Base-by-base conservation (phyloP, 2,329 filamentous ascomycete genomes). In the Arthroderma sp. region DNA sequence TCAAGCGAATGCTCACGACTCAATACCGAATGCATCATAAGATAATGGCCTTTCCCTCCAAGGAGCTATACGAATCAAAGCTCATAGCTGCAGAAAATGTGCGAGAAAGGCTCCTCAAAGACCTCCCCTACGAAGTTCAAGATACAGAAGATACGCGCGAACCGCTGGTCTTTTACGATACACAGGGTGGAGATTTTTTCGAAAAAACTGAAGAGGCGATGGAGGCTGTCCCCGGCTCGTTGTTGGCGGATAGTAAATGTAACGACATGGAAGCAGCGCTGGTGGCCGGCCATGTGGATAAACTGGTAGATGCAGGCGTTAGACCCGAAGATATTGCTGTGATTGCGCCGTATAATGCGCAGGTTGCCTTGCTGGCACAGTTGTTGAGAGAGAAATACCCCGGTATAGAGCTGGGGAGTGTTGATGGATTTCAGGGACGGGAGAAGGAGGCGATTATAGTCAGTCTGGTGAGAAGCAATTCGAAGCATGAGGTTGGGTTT, bases 11-110 rank as follows among this genome's bases (percentile, higher is more conserved):
- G 85, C 76, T 98, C 27, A 96, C 86, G 3, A 94, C 83, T 4
- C 91, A 98, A 66, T 98, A 98, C 63, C 86, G 91, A 33, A 98
- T 98, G 91, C 87, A 98, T 60, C 83, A 94, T 58, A 79, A 73
- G 44, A 96, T 98, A 56, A 96, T 96, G 88, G 75, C 78, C 5
- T 98, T 95, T 56, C 89, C 91, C 0, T 95, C 89, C 0, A 75
- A 84, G 50, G 81, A 89, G 58, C 72, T 96, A 7, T 98, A 98
- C 65, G 85, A 86, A 49, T 77, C 76, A 2, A 81, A 82, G 55
- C 75, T 98, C 1, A 68, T 88, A 2, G 89, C 91, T 0, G 87
- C 83, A 1, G 84, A 89, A 4, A 70, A 72, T 0, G 91, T 96
- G 50, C 83, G 82, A 59, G 68, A 66, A 4, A 77, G 88, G 10